Evolutionary conservation across 2,329 filamentous ascomycete species (phyloP), one percentile per base, ranked within the genome.

Genomic region (Stagonosporopsis vannaccii): DNA sequence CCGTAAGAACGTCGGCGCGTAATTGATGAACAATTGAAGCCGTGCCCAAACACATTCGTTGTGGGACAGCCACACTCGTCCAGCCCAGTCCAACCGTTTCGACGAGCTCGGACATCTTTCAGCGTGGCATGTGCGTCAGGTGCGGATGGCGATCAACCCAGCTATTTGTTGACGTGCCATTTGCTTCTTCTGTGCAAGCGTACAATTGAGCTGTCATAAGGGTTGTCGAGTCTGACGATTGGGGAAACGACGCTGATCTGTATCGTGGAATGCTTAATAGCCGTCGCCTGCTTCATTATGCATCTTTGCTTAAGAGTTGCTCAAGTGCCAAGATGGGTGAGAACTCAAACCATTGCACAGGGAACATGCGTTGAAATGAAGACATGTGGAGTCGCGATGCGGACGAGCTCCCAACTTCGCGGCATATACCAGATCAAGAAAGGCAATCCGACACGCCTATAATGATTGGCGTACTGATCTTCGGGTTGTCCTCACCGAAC

Each of bases 111-210:
- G 50, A 50, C 40, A 33, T 44, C 15, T 37, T 32, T 28, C 22
- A 22, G 40, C 9, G 37, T 56, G 43, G 55, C 56, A 53, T 57
- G 48, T 55, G 41, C 40, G 41, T n/a, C 19, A 41, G 28, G 30
- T 30, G 32, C 56, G 53, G 39, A 45, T 40, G 57, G 44, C 49
- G 37, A 53, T 48, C 50, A 45, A 33, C 47, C 23, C 25, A 15
- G 37, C 23, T 56, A 35, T 25, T 30, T 20, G 15, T 22, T 22
- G 23, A 41, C 51, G 55, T 62, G 49, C 58, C 66, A 68, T 68
- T 68, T 64, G 48, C 67, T 59, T 37, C 43, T 68, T 64, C 51
- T 25, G 65, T 49, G 49, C 60, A 67, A 66, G 66, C 60, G 62
- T 17, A 17, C 9, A 35, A 40, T 15, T 37, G 19, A 37, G n/a